phyloP scores from a whole-genome alignment of 176 grass and related monocot genomes.

The Aegilops longissima region DNA sequence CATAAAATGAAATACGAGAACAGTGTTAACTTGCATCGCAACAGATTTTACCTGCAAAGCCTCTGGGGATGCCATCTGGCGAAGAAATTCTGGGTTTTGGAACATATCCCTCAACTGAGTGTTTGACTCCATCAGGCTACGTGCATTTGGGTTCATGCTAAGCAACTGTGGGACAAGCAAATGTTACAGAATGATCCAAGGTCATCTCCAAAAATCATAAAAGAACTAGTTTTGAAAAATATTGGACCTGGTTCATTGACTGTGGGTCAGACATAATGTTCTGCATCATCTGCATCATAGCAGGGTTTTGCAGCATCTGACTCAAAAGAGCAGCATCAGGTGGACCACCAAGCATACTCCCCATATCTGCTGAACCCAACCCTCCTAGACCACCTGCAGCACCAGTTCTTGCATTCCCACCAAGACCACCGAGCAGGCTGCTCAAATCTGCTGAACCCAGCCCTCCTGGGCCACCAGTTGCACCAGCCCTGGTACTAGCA shows the following conservation, averaged over 20 bases:
- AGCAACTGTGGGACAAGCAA: conserved; percentile 59
- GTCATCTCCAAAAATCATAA: conserved; percentile 13
- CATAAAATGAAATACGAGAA: neutral
- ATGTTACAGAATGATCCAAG: conserved; percentile 23
- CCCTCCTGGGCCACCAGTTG: conserved; percentile 44
- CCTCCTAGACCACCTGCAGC: conserved; percentile 54
- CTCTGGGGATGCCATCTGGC: conserved; percentile 87
- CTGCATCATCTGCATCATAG: conserved; percentile 94
- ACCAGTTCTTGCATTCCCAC: conserved; percentile 46
- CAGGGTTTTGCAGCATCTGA: conserved; percentile 96
- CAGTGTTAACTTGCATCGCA: conserved; percentile 1
- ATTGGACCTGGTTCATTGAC: conserved; percentile 77
- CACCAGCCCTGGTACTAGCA: conserved; percentile 41
- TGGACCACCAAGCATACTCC: conserved; percentile 49
- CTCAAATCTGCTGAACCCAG: conserved; percentile 66
- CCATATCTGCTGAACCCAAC: conserved; percentile 67
- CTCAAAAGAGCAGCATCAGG: conserved; percentile 59
- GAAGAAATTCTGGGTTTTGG: conserved; percentile 95
- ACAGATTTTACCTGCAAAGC: conserved; percentile 65
- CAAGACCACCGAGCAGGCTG: conserved; percentile 66
- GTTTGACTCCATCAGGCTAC: conserved; percentile 85
- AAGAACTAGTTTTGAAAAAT: conserved; percentile 23
- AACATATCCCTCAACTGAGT: conserved; percentile 87
- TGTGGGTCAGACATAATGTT: conserved; percentile 92
- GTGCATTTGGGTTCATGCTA: conserved; percentile 71